Conservation (phyloP, 1,284 basidiomycete genomes). For the Boletus sp. region DNA sequence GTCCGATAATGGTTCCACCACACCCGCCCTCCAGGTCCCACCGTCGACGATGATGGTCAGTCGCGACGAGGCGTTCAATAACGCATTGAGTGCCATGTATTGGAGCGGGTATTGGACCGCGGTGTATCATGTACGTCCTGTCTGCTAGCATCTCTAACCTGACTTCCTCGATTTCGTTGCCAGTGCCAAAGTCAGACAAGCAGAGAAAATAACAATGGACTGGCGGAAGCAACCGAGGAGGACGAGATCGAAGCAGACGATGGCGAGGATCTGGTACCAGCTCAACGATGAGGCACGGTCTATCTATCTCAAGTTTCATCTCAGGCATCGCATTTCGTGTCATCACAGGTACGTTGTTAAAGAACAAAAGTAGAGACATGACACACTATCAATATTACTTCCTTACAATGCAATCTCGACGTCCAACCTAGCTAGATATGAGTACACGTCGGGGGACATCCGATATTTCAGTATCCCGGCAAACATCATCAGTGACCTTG, state of each 20-base stretch:
- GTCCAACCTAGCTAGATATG: constrained; percentile 78
- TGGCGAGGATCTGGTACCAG: constrained; percentile 38
- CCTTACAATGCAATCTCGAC: constrained; percentile 73
- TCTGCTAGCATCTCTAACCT: not conserved
- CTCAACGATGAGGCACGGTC: constrained; percentile 43
- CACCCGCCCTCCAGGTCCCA: constrained; percentile 19
- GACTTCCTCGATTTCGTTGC: not conserved
- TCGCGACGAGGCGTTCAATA: constrained; percentile 74
- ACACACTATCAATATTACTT: constrained; percentile 5
- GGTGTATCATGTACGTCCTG: constrained; percentile 66
- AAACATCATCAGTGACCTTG: constrained; percentile 84
- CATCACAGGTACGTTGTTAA: constrained; percentile 21
- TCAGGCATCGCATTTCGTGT: constrained; percentile 7
- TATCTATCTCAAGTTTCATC: not conserved
- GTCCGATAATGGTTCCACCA: constrained; percentile 22
- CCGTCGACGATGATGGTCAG: constrained; percentile 47
- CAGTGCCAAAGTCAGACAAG: constrained; percentile 31
- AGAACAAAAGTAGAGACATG: constrained; percentile 2
- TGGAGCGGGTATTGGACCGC: constrained; percentile 87
- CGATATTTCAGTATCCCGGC: constrained; percentile 87
- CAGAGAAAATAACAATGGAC: constrained; percentile 13
- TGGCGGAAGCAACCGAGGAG: constrained; percentile 25
- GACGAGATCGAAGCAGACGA: constrained; percentile 34
- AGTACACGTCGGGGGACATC: constrained; percentile 91
- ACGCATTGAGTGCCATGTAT: constrained; percentile 76